These are phyloP conservation scores for Fusarium concolor DNA, from an alignment of 2,329 filamentous ascomycete species.

Conservation along the genomic window DNA sequence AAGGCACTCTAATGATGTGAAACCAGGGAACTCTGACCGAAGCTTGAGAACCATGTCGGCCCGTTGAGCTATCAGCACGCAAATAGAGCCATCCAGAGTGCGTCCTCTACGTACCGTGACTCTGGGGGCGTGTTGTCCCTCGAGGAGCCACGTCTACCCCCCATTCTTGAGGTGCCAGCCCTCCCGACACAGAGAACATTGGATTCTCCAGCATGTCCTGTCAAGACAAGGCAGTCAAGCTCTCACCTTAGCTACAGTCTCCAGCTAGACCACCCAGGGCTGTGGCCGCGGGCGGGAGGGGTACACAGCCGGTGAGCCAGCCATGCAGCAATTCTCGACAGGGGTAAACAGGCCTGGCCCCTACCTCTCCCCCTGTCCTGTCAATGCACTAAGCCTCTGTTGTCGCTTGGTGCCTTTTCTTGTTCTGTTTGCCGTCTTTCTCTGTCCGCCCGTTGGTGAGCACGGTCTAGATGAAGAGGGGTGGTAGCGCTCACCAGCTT, in stretches of 20 bases:
- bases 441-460: not conserved
- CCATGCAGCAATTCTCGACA: slow-evolving; percentile 39
- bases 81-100: slow-evolving; percentile 9
- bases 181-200: slow-evolving; percentile 22
- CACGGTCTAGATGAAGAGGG: slow-evolving; percentile 12
- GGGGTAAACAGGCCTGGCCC: slow-evolving; percentile 32
- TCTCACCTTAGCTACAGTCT: not conserved
- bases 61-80: slow-evolving; percentile 15
- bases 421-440: slow-evolving; percentile 1
- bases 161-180: slow-evolving; percentile 25
- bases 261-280: slow-evolving; percentile 25
- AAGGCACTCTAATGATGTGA: slow-evolving; percentile 21
- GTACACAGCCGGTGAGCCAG: slow-evolving; percentile 43
- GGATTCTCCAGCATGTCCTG: slow-evolving; percentile 23
- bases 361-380: slow-evolving; percentile 28
- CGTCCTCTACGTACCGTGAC: slow-evolving; percentile 5
- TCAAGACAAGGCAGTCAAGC: slow-evolving; percentile 35
- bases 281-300: slow-evolving; percentile 36
- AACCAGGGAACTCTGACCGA: slow-evolving; percentile 21
- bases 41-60: slow-evolving; percentile 21
- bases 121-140: slow-evolving; percentile 36
- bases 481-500: slow-evolving; percentile 6
- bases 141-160: slow-evolving; percentile 45
- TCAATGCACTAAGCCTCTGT: slow-evolving; percentile 29
- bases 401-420: slow-evolving; percentile 15